Percentiles rank a stretch among this genome's conserved stretches.
Evolutionary conservation across 2,329 filamentous ascomycete species (phyloP).

Genomic region (Colletotrichum falcatum): DNA sequence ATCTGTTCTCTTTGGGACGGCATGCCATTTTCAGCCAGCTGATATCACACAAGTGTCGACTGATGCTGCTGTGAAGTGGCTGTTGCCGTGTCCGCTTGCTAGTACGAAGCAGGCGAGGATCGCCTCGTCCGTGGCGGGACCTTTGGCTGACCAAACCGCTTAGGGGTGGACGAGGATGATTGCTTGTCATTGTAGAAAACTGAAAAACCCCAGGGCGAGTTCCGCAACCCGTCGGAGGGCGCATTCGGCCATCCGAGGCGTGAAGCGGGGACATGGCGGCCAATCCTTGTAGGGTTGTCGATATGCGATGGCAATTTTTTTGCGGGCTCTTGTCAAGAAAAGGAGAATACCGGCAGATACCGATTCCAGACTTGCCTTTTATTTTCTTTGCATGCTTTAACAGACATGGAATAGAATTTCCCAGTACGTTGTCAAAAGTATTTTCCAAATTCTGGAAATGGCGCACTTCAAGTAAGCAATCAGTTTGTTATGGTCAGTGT

Average conservation of each 20-base stretch:
- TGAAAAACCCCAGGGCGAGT: not conserved
- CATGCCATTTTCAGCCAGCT: too few species aligned
- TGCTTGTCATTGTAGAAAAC: not conserved
- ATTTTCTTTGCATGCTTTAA: too few species aligned
- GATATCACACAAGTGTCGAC: not conserved
- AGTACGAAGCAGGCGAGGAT: not conserved
- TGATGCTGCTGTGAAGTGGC: slow-evolving; percentile 3
- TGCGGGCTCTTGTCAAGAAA: too few species aligned
- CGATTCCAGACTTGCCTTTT: too few species aligned
- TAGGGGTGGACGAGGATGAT: not conserved
- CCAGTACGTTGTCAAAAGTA: not conserved
- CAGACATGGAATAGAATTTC: not conserved
- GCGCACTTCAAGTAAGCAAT: not conserved
- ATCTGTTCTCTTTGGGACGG: not conserved
- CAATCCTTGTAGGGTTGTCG: not conserved
- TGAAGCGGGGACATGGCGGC: not conserved
- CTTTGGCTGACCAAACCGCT: not conserved
- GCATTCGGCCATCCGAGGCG: not conserved
- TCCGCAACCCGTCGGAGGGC: not conserved
- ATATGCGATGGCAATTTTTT: too few species aligned
- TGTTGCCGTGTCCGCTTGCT: not conserved
- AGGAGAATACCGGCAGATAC: too few species aligned
- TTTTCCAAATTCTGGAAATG: not conserved
- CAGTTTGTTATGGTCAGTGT: not conserved
- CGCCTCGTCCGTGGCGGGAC: too few species aligned